Evolutionary conservation across 2,329 filamentous ascomycete species (phyloP), one percentile per base, ranked within the genome.

Genomic region (Venturia aucupariae): DNA sequence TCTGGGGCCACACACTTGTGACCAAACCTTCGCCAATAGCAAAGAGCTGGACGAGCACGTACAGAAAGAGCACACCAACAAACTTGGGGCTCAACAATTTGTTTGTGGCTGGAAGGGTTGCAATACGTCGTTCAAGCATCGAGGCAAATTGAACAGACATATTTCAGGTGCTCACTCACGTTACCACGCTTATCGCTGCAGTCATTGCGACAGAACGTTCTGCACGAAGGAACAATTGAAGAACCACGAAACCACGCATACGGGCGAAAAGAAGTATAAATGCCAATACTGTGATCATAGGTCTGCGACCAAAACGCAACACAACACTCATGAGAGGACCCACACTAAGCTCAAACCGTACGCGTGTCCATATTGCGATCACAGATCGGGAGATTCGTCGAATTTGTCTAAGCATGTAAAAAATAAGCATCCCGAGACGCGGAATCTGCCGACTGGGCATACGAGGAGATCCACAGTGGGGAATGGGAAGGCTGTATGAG

Each of bases 181-280:
- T 10, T 63, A 63, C 55, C 62, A 63, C 22, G 62, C 62, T 10
- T 57, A 63, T 32, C n/a, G 22, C 6, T 65, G 64, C 60, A n/a
- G 24, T 10, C 62, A 63, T 35, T 65, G 64, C 44, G 64, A 42
- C 17, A 27, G 55, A 35, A 62, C 57, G 24, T 60, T 60, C 38
- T 54, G 64, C 64, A 65, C 64, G 13, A 62, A 62, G 27, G 64
- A 65, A 61, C 64, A 65, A 30, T n/a, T 65, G 64, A 65, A 65
- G 41, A 65, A 65, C 19, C 64, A 65, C 38, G 44, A 62, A 27
- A 62, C 57, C 6, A 65, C 64, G n/a, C 64, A 65, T 27, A 65
- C 64, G 59, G 60, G 60, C 24, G 64, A 65, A 27, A 63, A 51
- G 46, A 41, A 42, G 39, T 62, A 65, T 60, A 38, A 46, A 57